Evolutionary conservation across 2,329 filamentous ascomycete species (phyloP), one percentile per base, ranked within the genome.

Genomic region (Plenodomus lindquistii): DNA sequence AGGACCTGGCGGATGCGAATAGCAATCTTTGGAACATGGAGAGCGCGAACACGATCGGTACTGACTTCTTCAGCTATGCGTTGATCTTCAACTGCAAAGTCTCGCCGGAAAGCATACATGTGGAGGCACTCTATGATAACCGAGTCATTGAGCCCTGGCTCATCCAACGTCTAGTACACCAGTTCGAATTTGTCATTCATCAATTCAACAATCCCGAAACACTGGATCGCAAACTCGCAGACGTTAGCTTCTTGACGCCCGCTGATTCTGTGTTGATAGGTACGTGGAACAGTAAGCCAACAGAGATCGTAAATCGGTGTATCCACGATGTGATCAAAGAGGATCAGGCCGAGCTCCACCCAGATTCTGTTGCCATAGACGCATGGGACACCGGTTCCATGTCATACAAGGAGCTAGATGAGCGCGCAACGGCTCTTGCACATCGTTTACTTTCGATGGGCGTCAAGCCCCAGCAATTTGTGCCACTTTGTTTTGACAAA

Each of bases 401-500:
- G 42, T 57, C 59, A 1, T 71, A 71, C 29, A 42, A 46, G 11
- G 60, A 71, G 20, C 56, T 71, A 5, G 64, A 70, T 24, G 59
- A 62, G 7, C 59, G 54, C 11, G 42, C 66, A 1, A 63, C 60
- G 3, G 44, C 55, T 4, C 57, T 71, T 16, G 68, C 68, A 15
- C 61, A 52, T 9, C 54, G 42, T 7, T 42, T 71, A 10, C 39
- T 65, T 1, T 51, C 54, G 4, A 42, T 61, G 9, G 64, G 64
- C n/a, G 59, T 71, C 3, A 57, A 58, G 24, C 55, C 58, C 2
- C 44, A 59, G 8, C 54, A 54, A 13, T 64, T 66, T 34, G 59
- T 73, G 1, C 68, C 70, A 1, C 45, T 73, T 4, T 70, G 66
- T 46, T 71, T 73, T 39, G 70, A 73, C 21, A 73, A 73, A 44